Conservation (phyloP, 768 basidiomycete species). For the Pleurotus tuber-regium region DNA sequence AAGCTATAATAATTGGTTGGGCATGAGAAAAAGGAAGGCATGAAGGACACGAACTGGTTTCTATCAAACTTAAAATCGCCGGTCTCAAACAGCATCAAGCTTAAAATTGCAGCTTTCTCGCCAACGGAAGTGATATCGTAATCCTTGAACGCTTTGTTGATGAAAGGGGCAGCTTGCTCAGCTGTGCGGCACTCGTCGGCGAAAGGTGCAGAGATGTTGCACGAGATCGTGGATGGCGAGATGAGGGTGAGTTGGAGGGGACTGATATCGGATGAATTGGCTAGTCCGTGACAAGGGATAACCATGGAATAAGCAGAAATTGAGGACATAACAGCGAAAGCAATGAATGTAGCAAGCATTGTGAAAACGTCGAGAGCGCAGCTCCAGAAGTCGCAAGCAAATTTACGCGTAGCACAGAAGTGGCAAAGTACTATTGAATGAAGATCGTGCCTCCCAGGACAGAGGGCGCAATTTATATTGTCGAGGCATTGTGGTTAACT, state of each 20-base stretch:
- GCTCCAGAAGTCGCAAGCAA: too few relatives aligned
- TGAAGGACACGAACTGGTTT: conserved; percentile 2
- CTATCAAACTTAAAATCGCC: conserved; percentile 9
- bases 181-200: conserved; percentile 7
- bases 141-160: conserved; percentile 8
- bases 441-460: too few relatives aligned
- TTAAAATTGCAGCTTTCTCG: conserved; percentile 10
- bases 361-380: conserved; percentile 1
- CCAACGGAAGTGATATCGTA: conserved; percentile 7
- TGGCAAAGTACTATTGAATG: too few relatives aligned
- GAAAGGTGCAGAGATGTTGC: conserved; percentile 6
- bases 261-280: not conserved
- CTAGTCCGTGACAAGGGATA: conserved; percentile 4
- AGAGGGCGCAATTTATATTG: too few relatives aligned
- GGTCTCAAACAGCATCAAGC: conserved; percentile 11
- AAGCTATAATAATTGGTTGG: not conserved
- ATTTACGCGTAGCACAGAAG: too few relatives aligned
- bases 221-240: not conserved
- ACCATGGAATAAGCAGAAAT: not conserved
- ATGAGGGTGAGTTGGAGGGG: not conserved
- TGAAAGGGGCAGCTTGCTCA: conserved; percentile 7
- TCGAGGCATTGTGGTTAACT: too few relatives aligned
- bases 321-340: not conserved
- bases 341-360: not conserved
- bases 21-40: not conserved